phyloP scores from a whole-genome alignment of 2,329 filamentous ascomycete species.

The Gyromitra esculenta region DNA sequence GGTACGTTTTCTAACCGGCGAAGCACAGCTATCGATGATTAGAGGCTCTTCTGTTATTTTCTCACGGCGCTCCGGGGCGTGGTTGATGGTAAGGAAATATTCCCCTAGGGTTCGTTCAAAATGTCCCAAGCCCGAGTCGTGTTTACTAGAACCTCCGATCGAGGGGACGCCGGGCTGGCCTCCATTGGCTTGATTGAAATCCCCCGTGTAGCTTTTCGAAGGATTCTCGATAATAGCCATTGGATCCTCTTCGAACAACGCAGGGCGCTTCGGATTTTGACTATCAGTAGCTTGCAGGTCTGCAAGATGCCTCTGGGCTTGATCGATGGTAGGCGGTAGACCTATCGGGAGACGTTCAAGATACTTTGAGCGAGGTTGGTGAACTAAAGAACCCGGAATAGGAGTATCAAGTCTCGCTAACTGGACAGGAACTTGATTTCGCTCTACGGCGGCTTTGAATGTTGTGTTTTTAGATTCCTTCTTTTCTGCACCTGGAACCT shows the following conservation, averaged over 20 bases:
- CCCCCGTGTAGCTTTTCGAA: not conserved
- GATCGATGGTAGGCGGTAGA: not conserved
- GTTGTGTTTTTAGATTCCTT: slow-evolving; percentile 6
- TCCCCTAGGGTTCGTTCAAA: too few relatives aligned
- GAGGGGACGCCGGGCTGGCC: not conserved
- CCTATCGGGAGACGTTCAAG: not conserved
- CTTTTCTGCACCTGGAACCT: not conserved
- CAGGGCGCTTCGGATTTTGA: slow-evolving; percentile 2
- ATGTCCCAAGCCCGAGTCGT: not conserved
- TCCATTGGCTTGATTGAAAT: not conserved
- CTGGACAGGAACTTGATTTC: not conserved
- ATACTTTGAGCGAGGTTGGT: not conserved
- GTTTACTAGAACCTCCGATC: not conserved
- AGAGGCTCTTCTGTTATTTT: not conserved
- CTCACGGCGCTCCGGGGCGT: not conserved
- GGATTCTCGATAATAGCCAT: not conserved
- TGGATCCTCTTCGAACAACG: not conserved
- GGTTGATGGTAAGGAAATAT: not conserved
- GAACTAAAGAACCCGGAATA: not conserved
- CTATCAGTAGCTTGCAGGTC: not conserved
- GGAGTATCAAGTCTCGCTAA: not conserved
- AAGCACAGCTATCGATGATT: not conserved
- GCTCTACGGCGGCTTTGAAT: not conserved
- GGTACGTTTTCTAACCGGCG: not conserved
- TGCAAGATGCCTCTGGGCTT: not conserved